Evolutionary conservation across 2,329 filamentous ascomycete species (phyloP).

Genomic region (Elsinoe batatas): DNA sequence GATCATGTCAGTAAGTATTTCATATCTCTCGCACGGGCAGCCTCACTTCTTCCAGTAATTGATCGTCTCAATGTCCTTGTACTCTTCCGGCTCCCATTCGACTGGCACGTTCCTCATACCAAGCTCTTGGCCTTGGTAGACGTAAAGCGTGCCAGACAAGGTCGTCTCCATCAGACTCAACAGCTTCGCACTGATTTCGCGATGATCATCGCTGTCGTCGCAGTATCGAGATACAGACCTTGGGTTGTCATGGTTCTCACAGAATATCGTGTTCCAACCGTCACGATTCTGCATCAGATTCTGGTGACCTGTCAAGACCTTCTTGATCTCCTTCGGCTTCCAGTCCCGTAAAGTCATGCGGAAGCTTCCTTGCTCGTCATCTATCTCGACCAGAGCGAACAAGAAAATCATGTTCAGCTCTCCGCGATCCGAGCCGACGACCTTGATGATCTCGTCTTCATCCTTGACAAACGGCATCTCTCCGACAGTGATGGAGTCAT

Average conservation of each 20-base stretch:
- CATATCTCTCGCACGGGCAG: background rate
- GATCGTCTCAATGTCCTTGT: conserved; percentile 44
- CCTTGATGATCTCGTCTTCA: conserved; percentile 33
- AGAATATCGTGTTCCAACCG: conserved; percentile 43
- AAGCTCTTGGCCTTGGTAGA: conserved; percentile 44
- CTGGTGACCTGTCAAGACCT: conserved; percentile 38
- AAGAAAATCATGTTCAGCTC: conserved; percentile 43
- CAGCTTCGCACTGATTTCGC: conserved; percentile 38
- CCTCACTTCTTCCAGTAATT: conserved; percentile 43
- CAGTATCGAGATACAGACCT: conserved; percentile 40
- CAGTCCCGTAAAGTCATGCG: conserved; percentile 32
- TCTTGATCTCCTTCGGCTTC: conserved; percentile 34
- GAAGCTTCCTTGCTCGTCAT: conserved; percentile 26
- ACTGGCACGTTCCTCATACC: conserved; percentile 41
- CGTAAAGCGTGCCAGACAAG: conserved; percentile 40
- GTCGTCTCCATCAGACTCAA: conserved; percentile 39
- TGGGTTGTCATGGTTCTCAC: conserved; percentile 44
- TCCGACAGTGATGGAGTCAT: conserved; percentile 50
- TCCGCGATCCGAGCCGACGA: conserved; percentile 31
- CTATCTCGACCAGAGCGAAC: conserved; percentile 36
- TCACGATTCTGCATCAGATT: conserved; percentile 38
- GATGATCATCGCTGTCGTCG: conserved; percentile 37
- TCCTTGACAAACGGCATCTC: conserved; percentile 49
- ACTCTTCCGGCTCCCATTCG: conserved; percentile 36
- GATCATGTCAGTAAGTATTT: conserved; percentile 8